Base-by-base conservation (phyloP, 805 yeast genomes). In the Torulaspora maleeae region DNA sequence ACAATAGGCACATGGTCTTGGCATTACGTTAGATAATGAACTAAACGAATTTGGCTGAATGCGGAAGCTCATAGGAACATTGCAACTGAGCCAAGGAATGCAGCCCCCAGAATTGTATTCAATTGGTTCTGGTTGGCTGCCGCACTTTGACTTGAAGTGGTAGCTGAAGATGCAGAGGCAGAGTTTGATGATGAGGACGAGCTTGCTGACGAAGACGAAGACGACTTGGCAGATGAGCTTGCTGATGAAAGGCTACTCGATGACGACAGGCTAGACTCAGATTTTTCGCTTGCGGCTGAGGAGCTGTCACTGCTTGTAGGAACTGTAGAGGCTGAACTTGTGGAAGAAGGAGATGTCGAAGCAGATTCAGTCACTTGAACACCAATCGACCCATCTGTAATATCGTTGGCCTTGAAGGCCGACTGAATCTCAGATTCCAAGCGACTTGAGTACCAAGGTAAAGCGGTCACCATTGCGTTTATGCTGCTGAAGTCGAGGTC, bases 391-490 rank as follows among this genome's bases (percentile, higher is more conserved):
- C 38, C 25, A 11, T 22, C 38, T 4, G 42, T 30, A 17, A 36
- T 6, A n/a, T 28, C n/a, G 29, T 15, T 27, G 11, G 42, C 37
- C 16, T 27, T 20, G 33, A 53, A 34, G 43, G 51, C 55, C 33
- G 55, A 45, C 11, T 50, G 40, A 20, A 57, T 47, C 27, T 44
- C 52, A 29, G 62, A 51, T 16, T 45, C 49, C 28, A 63, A 41
- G 51, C 67, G 59, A 29, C 60, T 44, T 17, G 61, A 49, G 52
- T 61, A 67, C 70, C 70, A 67, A 51, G 71, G 69, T 34, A 67
- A 48, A 27, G 57, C 63, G 13, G 64, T 52, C 42, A 67, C 56
- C 44, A 60, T 58, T 9, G 66, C 45, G 24, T 61, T 55, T 28
- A 66, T 64, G 25, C 56, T 55, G 45, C 43, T 43, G 45, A 60